Evolutionary conservation across 2,329 filamentous ascomycete genomes (phyloP), one percentile per base, ranked within the genome.

Genomic region (Botrytis hyacinthi): DNA sequence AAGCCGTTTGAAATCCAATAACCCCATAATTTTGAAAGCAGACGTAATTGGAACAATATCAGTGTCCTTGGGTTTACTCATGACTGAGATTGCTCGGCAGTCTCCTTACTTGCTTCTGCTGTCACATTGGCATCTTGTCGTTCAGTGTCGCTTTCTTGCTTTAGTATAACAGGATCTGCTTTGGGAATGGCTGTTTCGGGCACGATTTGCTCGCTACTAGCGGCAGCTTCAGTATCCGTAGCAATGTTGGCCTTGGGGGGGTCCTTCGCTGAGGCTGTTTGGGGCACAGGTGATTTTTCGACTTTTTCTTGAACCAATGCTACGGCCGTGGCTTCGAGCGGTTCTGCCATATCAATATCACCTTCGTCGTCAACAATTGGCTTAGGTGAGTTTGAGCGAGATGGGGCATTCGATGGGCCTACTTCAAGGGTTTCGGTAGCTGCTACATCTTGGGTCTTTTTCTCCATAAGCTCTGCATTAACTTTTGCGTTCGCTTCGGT

Each of bases 261-360:
- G 44, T 62, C 62, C 51, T 67, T 66, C 29, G 61, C 69, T 18
- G 73, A 68, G 44, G 61, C 62, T 51, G 70, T 44, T 46, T 71
- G 66, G 20, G 75, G 67, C 29, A 46, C 44, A 37, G 67, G 67
- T 37, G 44, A 61, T 57, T 73, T 70, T 46, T 72, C 71, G 35
- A 72, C 20, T 8, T 71, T 61, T 20, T 67, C 66, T 5, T 74
- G 60, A 16, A 69, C 63, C 35, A 12, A n/a, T 54, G 62, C 48
- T 70, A 68, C 67, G 18, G 71, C 35, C 8, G 44, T 73, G 32
- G 75, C 74, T 22, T 68, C 72, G 9, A 73, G 66, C n/a, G 74
- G 46, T 44, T 77, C 78, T 12, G 75, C 76, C 81, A 82, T 82
- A 40, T 81, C 78, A 54, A 81, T 73, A 75, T 82, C 81, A 40